Evolutionary conservation across 2,329 filamentous ascomycete genomes (phyloP).

Genomic region (Pseudogymnoascus sp.): DNA sequence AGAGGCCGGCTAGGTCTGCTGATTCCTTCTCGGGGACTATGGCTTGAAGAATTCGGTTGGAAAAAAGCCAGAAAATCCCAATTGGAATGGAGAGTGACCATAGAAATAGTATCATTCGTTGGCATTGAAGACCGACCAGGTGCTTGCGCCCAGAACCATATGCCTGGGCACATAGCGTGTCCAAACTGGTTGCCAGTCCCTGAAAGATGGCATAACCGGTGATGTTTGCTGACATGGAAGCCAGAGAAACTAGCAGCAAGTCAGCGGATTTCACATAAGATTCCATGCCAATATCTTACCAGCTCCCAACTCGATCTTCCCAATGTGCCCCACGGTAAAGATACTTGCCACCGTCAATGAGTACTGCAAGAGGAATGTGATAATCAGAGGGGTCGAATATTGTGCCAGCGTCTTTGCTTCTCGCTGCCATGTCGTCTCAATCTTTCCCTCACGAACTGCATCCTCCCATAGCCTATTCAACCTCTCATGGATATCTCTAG

Average conservation of each 20-base stretch:
- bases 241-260: constrained; percentile 43
- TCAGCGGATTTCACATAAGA: background rate
- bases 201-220: constrained; percentile 70
- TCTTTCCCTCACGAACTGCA: constrained; percentile 69
- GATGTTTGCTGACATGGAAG: constrained; percentile 73
- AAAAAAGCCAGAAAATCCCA: constrained; percentile 59
- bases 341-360: constrained; percentile 75
- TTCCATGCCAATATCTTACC: background rate
- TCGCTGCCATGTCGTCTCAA: constrained; percentile 84
- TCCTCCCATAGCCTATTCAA: constrained; percentile 75
- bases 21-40: constrained; percentile 67
- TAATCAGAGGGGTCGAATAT: constrained; percentile 62
- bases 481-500: constrained; percentile 41
- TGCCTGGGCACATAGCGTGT: constrained; percentile 88
- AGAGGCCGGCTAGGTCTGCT: constrained; percentile 62
- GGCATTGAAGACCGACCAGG: constrained; percentile 74
- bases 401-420: constrained; percentile 72
- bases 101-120: constrained; percentile 73
- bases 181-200: constrained; percentile 79
- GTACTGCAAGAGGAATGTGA: constrained; percentile 73
- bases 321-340: constrained; percentile 68
- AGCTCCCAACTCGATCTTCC: constrained; percentile 59
- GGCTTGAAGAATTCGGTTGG: constrained; percentile 52
- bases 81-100: constrained; percentile 66
- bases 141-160: constrained; percentile 87